Evolutionary conservation across 768 basidiomycete genomes (phyloP).

Genomic region (Boletus rufocinnamomeus): DNA sequence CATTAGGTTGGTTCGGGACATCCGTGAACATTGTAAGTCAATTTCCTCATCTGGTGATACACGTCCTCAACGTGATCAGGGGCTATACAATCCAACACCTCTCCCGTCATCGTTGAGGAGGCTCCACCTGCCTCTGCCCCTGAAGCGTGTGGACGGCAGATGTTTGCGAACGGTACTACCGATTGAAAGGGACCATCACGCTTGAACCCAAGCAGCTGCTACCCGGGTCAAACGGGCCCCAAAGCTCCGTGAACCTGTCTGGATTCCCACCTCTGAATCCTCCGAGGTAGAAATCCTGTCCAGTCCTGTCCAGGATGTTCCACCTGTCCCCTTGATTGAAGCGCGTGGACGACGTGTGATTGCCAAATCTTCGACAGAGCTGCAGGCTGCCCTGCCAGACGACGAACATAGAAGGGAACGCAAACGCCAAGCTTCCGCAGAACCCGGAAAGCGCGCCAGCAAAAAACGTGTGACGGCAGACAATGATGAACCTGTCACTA

Average conservation of each 20-base stretch:
- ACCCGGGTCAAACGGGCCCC: background rate
- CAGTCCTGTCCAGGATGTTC: background rate
- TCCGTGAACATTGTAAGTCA: background rate
- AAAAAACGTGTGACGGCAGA: background rate
- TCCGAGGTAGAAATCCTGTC: background rate
- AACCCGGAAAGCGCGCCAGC: background rate
- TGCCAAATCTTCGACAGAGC: no score
- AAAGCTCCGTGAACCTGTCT: background rate
- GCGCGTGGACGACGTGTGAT: no score
- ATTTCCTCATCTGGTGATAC: no score
- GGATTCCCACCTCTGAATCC: background rate
- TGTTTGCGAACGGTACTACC: background rate
- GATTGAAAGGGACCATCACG: background rate
- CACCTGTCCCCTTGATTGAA: background rate
- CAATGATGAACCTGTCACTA: background rate
- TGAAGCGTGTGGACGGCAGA: background rate
- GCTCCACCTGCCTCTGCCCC: background rate
- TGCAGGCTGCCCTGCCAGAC: no score
- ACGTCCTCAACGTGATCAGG: background rate
- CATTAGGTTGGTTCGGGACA: background rate
- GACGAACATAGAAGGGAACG: background rate
- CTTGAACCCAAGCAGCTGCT: background rate
- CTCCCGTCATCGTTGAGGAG: background rate
- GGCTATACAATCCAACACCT: background rate
- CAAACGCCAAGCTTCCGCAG: background rate